Evolutionary conservation across 345 rosid genomes (phyloP).

Genomic region (Sisymbrium altissimum): DNA sequence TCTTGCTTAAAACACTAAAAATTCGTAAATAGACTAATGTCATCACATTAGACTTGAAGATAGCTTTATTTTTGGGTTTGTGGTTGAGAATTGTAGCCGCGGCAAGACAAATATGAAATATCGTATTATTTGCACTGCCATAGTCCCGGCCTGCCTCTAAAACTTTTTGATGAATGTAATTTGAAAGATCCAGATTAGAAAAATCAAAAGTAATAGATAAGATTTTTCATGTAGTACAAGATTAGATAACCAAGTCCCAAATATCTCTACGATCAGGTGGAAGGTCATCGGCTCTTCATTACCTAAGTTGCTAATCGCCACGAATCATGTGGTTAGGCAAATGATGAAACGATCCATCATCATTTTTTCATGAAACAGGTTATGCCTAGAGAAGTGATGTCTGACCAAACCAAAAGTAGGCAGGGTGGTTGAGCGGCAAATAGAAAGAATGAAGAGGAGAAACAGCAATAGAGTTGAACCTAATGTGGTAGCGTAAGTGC

Average conservation of each 20-base stretch:
- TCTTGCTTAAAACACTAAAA: too few relatives aligned
- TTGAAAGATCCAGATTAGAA: neutral
- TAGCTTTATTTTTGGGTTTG: neutral
- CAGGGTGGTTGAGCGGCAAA: conserved; percentile 64
- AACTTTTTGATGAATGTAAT: neutral
- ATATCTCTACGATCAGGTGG: neutral
- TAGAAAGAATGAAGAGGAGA: conserved; percentile 14
- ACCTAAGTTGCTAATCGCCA: neutral
- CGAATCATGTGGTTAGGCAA: neutral
- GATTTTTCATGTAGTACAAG: neutral
- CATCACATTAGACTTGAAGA: neutral
- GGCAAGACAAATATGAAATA: neutral
- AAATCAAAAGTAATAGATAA: neutral
- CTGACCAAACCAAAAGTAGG: conserved; percentile 67
- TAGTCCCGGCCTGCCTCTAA: neutral
- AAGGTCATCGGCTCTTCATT: neutral
- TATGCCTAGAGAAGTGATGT: conserved; percentile 88
- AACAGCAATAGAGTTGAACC: neutral
- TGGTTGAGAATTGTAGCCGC: neutral
- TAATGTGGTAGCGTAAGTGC: neutral
- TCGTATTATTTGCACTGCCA: neutral
- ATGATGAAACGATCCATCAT: neutral
- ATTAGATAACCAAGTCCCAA: neutral
- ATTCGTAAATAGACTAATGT: too few relatives aligned
- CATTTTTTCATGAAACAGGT: conserved; percentile 29